Evolutionary conservation across 164 flowering plant species (phyloP), one percentile per base, ranked within the genome.

Genomic region (Sedum album): DNA sequence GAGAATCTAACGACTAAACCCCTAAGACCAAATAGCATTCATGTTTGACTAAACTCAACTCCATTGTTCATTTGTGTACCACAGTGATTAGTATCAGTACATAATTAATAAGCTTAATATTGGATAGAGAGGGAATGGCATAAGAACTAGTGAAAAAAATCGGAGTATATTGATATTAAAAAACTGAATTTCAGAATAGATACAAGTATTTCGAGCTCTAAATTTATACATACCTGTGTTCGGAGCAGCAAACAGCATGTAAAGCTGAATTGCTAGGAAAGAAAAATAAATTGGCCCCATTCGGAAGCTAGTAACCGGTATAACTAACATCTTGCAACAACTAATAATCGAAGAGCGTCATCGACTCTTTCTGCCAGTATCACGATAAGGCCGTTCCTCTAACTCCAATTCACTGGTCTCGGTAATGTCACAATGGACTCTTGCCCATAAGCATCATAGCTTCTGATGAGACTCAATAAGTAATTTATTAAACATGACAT

Each of bases 401-500:
- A 44, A 5, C 17, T 57, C 31, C 20, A 44, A 57, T 57, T 28
- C 33, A 57, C 4, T 57, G 20, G 33, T 13, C 33, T 57, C 14
- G 18, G 20, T 10, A 57, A 57, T 28, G 57, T 21, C 62, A 28
- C 62, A 28, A n/a, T 26, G 53, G 35, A 14, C 5, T 0, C 42
- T 48, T 31, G 35, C 31, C 65, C 33, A 30, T 3, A n/a, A 11
- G 60, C 74, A 44, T 81, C 75, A 79, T 1, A 88, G 81, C 75
- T 71, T 83, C 75, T 94, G 97, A 57, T 89, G 87, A 72, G 97
- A 91, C 76, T 91, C 89, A 68, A 91, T 83, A 53, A 94, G 87
- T 83, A 94, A 79, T 23, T 86, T 91, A 78, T 94, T 91, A 20
- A 94, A 75, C 88, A 94, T 78, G 36, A 94, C 72, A 41, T 94